phyloP scores from a whole-genome alignment of 192 early-diverging fungal genomes.

The Coemansia sp. region DNA sequence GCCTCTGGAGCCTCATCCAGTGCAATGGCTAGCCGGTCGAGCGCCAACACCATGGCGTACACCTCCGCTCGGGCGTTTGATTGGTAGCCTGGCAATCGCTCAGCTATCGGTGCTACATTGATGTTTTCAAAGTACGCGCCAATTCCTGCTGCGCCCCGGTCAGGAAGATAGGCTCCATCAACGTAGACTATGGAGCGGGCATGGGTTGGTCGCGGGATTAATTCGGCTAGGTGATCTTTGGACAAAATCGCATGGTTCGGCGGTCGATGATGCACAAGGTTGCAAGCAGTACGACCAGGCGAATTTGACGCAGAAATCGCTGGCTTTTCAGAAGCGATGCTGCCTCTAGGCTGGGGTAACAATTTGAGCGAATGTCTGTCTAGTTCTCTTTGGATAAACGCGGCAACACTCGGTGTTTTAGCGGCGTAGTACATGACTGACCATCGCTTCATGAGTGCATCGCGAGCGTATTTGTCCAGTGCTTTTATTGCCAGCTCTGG shows the following conservation, averaged over 20 bases:
- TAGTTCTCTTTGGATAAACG: slow-evolving; percentile 15
- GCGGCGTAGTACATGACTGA: slow-evolving; percentile 30
- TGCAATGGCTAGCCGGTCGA: not conserved
- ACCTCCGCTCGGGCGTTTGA: slow-evolving; percentile 43
- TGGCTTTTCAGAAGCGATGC: not conserved
- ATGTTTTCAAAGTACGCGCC: slow-evolving; percentile 34
- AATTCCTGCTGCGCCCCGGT: slow-evolving; percentile 34
- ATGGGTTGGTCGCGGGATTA: slow-evolving; percentile 23
- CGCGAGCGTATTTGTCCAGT: slow-evolving; percentile 24
- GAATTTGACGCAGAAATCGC: not conserved
- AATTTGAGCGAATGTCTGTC: slow-evolving; percentile 10
- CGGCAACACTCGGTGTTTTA: slow-evolving; percentile 1
- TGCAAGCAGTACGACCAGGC: slow-evolving; percentile 7
- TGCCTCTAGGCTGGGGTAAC: not conserved
- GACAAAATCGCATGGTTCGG: slow-evolving; percentile 37
- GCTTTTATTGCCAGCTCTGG: slow-evolving; percentile 23
- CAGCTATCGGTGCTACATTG: slow-evolving; percentile 18
- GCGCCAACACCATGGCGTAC: slow-evolving; percentile 23
- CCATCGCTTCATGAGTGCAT: slow-evolving; percentile 32
- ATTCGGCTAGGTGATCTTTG: slow-evolving; percentile 37
- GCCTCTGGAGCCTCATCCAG: not conserved
- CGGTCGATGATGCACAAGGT: slow-evolving; percentile 29
- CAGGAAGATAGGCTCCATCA: slow-evolving; percentile 37
- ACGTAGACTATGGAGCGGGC: slow-evolving; percentile 26
- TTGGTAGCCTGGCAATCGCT: slow-evolving; percentile 31